A percentile compares a stretch with the other conserved stretches of the same genome.
Evolutionary conservation across 2,329 filamentous ascomycete genomes (phyloP).

Genomic region (Blastomyces emzantsi): DNA sequence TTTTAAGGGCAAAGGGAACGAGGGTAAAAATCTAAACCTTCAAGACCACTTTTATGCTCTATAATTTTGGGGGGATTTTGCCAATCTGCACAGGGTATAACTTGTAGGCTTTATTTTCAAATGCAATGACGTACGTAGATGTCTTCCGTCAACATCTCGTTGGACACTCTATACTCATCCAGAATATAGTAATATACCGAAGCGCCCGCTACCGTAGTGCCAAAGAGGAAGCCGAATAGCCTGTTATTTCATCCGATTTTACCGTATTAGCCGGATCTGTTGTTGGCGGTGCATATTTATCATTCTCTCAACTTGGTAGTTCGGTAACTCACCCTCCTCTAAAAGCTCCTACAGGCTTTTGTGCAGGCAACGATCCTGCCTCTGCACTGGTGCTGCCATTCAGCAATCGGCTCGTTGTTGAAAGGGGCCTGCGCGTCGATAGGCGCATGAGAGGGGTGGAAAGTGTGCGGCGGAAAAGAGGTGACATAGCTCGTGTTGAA

Average conservation of each 20-base stretch:
- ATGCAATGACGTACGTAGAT: slow-evolving; percentile 66
- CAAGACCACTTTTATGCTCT: slow-evolving; percentile 5
- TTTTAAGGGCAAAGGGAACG: not conserved
- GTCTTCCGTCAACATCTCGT: slow-evolving; percentile 88
- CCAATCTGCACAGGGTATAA: not conserved
- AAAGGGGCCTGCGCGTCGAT: slow-evolving; percentile 24
- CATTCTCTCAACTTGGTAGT: not conserved
- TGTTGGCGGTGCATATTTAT: too few relatives aligned
- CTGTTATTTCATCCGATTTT: slow-evolving; percentile 39
- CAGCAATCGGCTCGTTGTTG: slow-evolving; percentile 29
- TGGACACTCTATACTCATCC: slow-evolving; percentile 86
- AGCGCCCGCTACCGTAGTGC: slow-evolving; percentile 66
- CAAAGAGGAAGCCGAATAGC: slow-evolving; percentile 84
- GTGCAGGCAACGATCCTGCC: slow-evolving; percentile 42
- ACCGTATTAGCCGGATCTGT: slow-evolving; percentile 7
- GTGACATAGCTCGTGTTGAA: not conserved
- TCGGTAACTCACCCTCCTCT: slow-evolving; percentile 56
- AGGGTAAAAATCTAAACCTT: not conserved
- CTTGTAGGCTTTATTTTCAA: slow-evolving; percentile 7
- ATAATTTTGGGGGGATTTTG: not conserved
- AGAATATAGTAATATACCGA: slow-evolving; percentile 88
- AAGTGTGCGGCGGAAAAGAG: slow-evolving; percentile 3
- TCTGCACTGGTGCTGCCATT: slow-evolving; percentile 25
- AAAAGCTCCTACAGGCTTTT: slow-evolving; percentile 61
- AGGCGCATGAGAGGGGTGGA: slow-evolving; percentile 16